Evolutionary conservation across 1,284 basidiomycete species (phyloP), one percentile per base, ranked within the genome.

Genomic region (Irpex rosettiformis): DNA sequence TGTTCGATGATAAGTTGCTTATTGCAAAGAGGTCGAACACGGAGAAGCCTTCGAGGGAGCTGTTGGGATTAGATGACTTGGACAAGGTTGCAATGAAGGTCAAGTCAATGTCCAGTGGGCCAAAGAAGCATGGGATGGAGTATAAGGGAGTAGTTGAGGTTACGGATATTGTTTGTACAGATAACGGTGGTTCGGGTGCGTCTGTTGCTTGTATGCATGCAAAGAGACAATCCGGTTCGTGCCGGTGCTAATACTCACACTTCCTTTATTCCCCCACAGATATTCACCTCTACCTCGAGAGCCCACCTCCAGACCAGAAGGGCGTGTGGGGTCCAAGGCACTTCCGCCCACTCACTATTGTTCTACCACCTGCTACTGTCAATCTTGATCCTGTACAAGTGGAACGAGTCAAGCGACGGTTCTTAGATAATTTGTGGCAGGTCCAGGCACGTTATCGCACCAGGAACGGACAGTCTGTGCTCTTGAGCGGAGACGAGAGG

Each of bases 1-100:
- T 99, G 43, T 99, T 99, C 68, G 92, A 96, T 66, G 97, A 99
- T 75, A 93, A 94, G 68, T 77, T 99, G 28, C 83, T 98, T 69
- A 86, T 99, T 61, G 89, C 89, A 55, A 98, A 98, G 75, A 84
- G 97, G 28, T 89, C 91, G 6, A 83, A 83, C 47, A 80, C 84
- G 3, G 84, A 92, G 59, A 88, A 89, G 67, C 82, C 86, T 45
- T 95, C 91, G 0, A 81, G 86, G 51, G 75, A 79, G 22, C 73
- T 94, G 24, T 85, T 93, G 1, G 96, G 97, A 0, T 76, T 99
- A 49, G 93, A 97, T 65, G 90, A 95, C 54, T 70, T 89, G 21
- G 85, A 86, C 52, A 90, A 84, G 68, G 76, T 96, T 30, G 85
- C 86, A 21, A 25, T 22, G 25, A 90, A 88, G 70, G 75, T 76